Evolutionary conservation across 2,329 filamentous ascomycete genomes (phyloP), one percentile per base, ranked within the genome.

Genomic region (Beauveria asiatica): DNA sequence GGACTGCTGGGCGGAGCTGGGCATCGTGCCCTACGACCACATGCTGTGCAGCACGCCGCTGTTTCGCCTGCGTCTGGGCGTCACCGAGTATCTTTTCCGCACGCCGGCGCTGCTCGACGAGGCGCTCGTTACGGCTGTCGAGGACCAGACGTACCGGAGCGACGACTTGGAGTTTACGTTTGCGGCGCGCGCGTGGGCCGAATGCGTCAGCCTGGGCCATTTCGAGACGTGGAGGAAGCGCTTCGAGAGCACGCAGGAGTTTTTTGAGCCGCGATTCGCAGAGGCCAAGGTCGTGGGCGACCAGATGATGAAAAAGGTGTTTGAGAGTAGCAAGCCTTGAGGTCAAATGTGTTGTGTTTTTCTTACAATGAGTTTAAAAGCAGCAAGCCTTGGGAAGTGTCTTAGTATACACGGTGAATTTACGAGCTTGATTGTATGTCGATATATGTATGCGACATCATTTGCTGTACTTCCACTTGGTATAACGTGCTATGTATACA

Each of bases 21-120:
- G 86, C 39, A 99, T 97, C 68, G 89, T 95, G 52, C 94, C 94
- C 0, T 99, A 99, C 73, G 93, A 99, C 74, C 95, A 99, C 78
- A 99, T 99, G 92, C 95, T 99, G 66, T 99, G 94, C 78, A 96
- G 92, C 58, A 99, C 94, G 44, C 94, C 94, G 77, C 84, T 97
- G 51, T 99, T 99, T 79, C 89, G 94, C 55, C 84, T 99, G 65
- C 97, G 94, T 85, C 83, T 99, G 39, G 94, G 94, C 60, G 95
- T 97, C n/a, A 93, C 92, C 1, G 94, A 99, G 75, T 93, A 96
- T 71, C 80, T 99, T 42, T 99, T 97, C 78, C 87, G 92, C 65
- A 92, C 92, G 68, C 81, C 84, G 19, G 83, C 83, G 3, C 79
- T 96, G 57, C 84, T 99, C 16, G 88, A 96, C 55, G 91, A 94